Conservation (phyloP, 228 moss, liverwort and hornwort species). For the Sphagnum fallax region DNA sequence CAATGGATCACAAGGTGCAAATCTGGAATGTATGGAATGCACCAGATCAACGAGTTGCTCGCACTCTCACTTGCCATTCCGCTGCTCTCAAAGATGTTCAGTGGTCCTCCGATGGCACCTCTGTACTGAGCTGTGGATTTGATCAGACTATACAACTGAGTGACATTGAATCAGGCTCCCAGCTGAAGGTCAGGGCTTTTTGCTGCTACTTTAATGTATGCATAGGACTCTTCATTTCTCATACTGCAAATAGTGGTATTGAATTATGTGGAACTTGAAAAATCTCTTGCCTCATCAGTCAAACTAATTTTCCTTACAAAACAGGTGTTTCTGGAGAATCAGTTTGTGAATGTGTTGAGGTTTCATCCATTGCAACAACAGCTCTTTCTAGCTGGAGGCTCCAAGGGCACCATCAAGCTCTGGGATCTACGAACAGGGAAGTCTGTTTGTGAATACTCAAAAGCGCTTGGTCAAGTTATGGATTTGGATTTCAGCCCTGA, state of each 20-base stretch:
- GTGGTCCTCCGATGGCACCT: conserved; percentile 69
- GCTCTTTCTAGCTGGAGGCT: conserved; percentile 74
- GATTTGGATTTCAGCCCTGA: conserved; percentile 83
- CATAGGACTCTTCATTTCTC: background rate
- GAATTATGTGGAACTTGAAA: background rate
- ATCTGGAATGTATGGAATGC: conserved; percentile 85
- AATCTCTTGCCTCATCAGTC: background rate
- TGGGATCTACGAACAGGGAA: conserved; percentile 74
- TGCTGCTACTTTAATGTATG: conserved; percentile 27
- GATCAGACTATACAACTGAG: conserved; percentile 67
- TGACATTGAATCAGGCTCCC: conserved; percentile 71
- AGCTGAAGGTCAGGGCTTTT: conserved; percentile 59
- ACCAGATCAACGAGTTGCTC: conserved; percentile 59
- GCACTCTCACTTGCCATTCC: conserved; percentile 54
- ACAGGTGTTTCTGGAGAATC: conserved; percentile 61
- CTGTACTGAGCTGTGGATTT: conserved; percentile 76
- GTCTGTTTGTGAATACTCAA: conserved; percentile 55
- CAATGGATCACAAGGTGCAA: conserved; percentile 63
- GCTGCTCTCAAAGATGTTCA: conserved; percentile 84
- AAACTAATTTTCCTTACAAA: conserved; percentile 6
- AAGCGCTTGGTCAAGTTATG: conserved; percentile 73
- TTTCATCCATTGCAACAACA: conserved; percentile 65
- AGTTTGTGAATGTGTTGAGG: conserved; percentile 66
- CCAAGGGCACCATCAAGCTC: conserved; percentile 65
- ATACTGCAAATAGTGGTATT: background rate